Evolutionary conservation across 23 red algal species (phyloP), one percentile per base, ranked within the genome.

Genomic region (Gracilaria domingensis): DNA sequence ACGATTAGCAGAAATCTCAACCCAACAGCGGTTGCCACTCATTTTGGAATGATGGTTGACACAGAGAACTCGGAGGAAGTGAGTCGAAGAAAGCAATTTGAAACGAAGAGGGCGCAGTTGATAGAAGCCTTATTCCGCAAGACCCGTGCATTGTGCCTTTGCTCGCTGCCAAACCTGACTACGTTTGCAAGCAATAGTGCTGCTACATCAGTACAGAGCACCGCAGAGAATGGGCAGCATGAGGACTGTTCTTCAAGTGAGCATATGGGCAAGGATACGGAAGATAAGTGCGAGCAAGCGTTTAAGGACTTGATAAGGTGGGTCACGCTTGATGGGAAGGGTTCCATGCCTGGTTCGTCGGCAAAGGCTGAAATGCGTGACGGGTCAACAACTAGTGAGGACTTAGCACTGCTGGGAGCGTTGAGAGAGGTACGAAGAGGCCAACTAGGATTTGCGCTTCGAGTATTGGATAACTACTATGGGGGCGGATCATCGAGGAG

Each of bases 11-110:
- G 30, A 21, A 66, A 40, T 55, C 29, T 88, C 28, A 83, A 94
- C 30, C 66, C 72, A 24, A 23, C 37, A n/a, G 82, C 83, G 20
- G 40, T 87, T 51, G 92, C 92, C 16, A 44, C 92, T 53, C 82
- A 94, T 64, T 94, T 94, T 64, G 92, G 92, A 18, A 80, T 81
- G 73, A 78, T 79, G 62, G 79, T 87, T 37, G 84, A 87, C 80
- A 66, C 90, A 16, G 90, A 93, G 33, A 67, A 83, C 21, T 40
- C 54, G 12, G 44, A 51, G 23, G 82, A 80, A 40, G 74, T 66
- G 20, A 75, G 59, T 58, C 53, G 79, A 26, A 40, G 92, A 57
- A 88, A 94, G 47, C 71, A 69, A 71, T 88, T 88, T 59, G 92
- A 94, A 45, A 70, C 36, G 75, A 94, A 82, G 30, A 47, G 59